Base-by-base conservation (phyloP, 345 rosid genomes). In the Lumnitzera littorea region DNA sequence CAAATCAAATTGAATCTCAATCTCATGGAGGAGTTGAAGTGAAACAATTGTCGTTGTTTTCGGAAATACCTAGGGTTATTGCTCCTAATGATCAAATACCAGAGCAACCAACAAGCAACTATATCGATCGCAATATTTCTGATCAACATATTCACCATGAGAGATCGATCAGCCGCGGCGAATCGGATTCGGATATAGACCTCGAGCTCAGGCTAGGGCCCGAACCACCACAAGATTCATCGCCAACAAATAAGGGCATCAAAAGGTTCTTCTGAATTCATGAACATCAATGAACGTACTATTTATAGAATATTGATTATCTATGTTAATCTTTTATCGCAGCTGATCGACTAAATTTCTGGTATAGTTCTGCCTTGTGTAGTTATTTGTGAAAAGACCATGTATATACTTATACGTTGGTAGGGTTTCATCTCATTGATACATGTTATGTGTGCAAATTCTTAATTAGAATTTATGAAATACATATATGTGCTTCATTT, bases 161-260 rank as follows among this genome's bases (percentile, higher is more conserved):
- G 47, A 60, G 27, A 58, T 73, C 47, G 48, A 64, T 46, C 46
- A 64, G 13, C 51, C 70, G 1, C 53, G 43, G 43, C 20, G 24
- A 13, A 64, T n/a, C 59, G n/a, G 62, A 24, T 49, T 20, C 57
- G 46, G 61, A 61, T 50, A 16, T 80, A 51, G 88, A 83, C 58
- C 80, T 83, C 29, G 88, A 83, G 74, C 85, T 83, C 24, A 74
- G 88, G 72, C 63, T 83, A 51, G 85, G 88, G n/a, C 69, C 71
- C 56, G 77, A 76, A 53, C 82, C 73, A 41, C 62, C 73, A 41
- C 62, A 55, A 11, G 70, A 74, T 13, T 62, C 79, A 47, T 63
- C 74, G 27, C 58, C 74, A 17, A 10, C 70, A 14, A 49, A 48
- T 13, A 48, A 46, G 56, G 69, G 72, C 56, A 78, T 78, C 51